Conservation (phyloP, 352 stramenopile genomes). For the Phytophthora cactorum region DNA sequence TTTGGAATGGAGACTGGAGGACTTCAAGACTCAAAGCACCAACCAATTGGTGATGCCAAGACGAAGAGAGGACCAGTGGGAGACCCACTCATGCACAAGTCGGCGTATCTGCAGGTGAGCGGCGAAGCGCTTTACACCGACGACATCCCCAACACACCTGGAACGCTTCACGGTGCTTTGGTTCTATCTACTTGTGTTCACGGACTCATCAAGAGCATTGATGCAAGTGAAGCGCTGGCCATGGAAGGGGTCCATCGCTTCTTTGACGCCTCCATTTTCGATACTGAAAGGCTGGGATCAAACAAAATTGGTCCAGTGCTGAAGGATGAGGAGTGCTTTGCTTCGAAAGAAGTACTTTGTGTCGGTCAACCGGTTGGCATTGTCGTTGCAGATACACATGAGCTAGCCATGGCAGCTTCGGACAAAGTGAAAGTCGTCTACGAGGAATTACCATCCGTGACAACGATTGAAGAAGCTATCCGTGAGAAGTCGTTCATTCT, state of each 20-base stretch:
- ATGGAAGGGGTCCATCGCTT: conserved; percentile 91
- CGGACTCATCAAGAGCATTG: conserved; percentile 85
- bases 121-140: conserved; percentile 96
- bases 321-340: conserved; percentile 91
- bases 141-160: conserved; percentile 90
- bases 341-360: conserved; percentile 66
- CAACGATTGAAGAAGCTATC: conserved; percentile 97
- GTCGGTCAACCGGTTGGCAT: conserved; percentile 86
- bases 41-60: conserved; percentile 43
- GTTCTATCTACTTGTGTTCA: conserved; percentile 90
- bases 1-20: conserved; percentile 71
- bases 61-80: conserved; percentile 80
- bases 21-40: conserved; percentile 68
- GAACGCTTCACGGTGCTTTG: conserved; percentile 92
- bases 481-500: conserved; percentile 91
- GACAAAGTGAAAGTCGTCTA: conserved; percentile 92
- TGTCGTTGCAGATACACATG: conserved; percentile 83
- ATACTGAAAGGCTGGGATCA: conserved; percentile 60
- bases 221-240: conserved; percentile 78
- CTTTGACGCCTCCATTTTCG: conserved; percentile 80
- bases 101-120: conserved; percentile 93
- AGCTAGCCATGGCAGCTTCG: conserved; percentile 74
- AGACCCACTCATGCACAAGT: conserved; percentile 93
- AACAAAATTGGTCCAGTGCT: conserved; percentile 86
- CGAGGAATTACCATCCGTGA: conserved; percentile 86